These are phyloP conservation scores for Glycine tomentella DNA, from an alignment of 306 rosid species.

Conservation along the genomic window DNA sequence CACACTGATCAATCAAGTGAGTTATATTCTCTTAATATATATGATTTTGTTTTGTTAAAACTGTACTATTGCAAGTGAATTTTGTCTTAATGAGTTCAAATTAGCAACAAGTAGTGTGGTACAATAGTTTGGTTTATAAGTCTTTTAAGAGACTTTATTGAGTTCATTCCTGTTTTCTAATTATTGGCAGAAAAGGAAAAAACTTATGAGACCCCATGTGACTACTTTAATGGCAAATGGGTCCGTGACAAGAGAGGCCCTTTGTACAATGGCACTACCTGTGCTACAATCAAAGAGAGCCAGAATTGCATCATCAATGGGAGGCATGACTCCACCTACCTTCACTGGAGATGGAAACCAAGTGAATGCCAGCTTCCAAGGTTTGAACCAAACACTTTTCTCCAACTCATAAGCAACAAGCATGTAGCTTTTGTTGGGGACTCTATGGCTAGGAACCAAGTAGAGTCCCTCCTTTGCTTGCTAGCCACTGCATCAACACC, in stretches of 20 bases:
- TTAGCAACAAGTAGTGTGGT: neutral
- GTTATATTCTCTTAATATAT: neutral
- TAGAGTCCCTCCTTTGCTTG: slow-evolving; percentile 83
- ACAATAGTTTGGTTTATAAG: too few relatives aligned
- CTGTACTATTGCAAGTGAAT: neutral
- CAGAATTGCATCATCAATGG: slow-evolving; percentile 77
- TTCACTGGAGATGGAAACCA: slow-evolving; percentile 82
- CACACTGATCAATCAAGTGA: too few relatives aligned
- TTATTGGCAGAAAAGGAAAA: slow-evolving; percentile 50
- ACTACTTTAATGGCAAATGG: slow-evolving; percentile 73
- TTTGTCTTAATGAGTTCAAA: neutral
- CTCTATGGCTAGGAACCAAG: slow-evolving; percentile 83
- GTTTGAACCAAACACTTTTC: slow-evolving; percentile 74
- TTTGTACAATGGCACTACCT: slow-evolving; percentile 69
- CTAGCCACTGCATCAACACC: slow-evolving; percentile 62
- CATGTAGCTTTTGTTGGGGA: slow-evolving; percentile 80
- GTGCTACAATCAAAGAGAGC: slow-evolving; percentile 66
- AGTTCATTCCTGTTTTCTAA: too few relatives aligned
- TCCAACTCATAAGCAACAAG: slow-evolving; percentile 57
- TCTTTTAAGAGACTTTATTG: too few relatives aligned
- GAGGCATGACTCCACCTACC: slow-evolving; percentile 61
- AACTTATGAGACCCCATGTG: slow-evolving; percentile 52
- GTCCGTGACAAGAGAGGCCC: slow-evolving; percentile 61
- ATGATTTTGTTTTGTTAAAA: slow-evolving; percentile 2
- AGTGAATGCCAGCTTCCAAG: slow-evolving; percentile 63